These are phyloP conservation scores for Phytophthora pistaciae DNA, from an alignment of 352 stramenopile species.

Conservation along the genomic window DNA sequence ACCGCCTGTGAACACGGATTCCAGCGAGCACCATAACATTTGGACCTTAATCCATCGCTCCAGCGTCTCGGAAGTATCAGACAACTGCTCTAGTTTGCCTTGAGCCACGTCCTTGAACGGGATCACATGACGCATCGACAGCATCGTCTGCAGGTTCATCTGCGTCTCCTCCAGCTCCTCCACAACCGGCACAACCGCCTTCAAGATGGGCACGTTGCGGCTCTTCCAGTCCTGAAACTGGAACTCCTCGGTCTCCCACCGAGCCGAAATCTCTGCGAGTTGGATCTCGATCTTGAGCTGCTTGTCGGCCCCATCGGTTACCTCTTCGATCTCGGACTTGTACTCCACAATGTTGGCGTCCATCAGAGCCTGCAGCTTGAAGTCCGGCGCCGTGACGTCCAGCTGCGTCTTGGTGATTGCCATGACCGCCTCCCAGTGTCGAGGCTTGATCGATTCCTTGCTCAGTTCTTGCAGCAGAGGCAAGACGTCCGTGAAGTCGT, in stretches of 20 bases:
- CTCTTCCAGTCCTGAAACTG: conserved; percentile 96
- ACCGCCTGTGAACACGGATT: conserved; percentile 98
- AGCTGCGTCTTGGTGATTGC: conserved; percentile 94
- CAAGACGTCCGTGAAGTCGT: conserved; percentile 98
- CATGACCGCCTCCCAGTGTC: conserved; percentile 98
- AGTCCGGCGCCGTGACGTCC: conserved; percentile 94
- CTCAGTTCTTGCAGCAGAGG: conserved; percentile 97
- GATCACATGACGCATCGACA: conserved; percentile 97
- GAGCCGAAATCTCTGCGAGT: conserved; percentile 93
- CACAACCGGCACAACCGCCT: conserved; percentile 95
- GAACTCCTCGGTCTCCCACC: conserved; percentile 96
- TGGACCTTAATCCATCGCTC: conserved; percentile 99
- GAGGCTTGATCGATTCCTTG: conserved; percentile 96
- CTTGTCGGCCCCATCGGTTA: conserved; percentile 98
- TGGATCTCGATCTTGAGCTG: conserved; percentile 98
- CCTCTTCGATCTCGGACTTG: conserved; percentile 97
- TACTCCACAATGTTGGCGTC: conserved; percentile 93
- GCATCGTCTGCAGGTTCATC: conserved; percentile 98
- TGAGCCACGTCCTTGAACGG: conserved; percentile 97
- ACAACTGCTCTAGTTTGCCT: conserved; percentile 94
- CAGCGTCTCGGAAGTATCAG: conserved; percentile 97
- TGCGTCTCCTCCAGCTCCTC: conserved; percentile 98
- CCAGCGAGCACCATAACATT: conserved; percentile 98
- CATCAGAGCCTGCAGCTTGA: conserved; percentile 96
- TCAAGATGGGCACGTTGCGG: conserved; percentile 96